Base-by-base conservation (phyloP, 768 basidiomycete species). In the Rhizopogon roseolus region DNA sequence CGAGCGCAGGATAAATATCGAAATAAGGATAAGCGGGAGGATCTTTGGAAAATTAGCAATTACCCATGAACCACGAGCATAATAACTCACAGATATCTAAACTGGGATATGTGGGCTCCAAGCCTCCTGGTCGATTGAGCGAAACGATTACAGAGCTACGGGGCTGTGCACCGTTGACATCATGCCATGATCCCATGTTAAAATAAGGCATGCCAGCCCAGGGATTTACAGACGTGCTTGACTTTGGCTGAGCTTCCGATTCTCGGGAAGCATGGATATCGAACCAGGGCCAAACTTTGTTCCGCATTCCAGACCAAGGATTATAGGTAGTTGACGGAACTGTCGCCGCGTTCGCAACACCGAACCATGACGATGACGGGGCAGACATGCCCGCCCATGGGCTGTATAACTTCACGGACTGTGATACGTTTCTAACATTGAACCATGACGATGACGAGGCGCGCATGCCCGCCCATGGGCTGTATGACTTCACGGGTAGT, bases 11-110 rank as follows among this genome's bases (percentile, higher is more conserved):
- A 62, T 79, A 79, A 22, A 77, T 59, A 50, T 72, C 63, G 37
- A 78, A 65, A 60, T 72, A 54, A 28, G 79, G 77, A 59, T 79
- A 80, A 32, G 65, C 57, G 16, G 66, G 53, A 7, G 67, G 70
- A 55, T 76, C 76, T 76, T 44, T 49, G 66, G 52, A 6, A 61
- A 54, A n/a, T 62, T 52, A 46, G 46, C 13, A 48, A 10, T 22
- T 9, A 16, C 9, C 6, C 45, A 36, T 36, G 16, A n/a, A 9
- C 6, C 22, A 25, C 19, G 9, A 48, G 9, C 22, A 22, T 22
- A 14, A 5, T 38, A 6, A 56, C 70, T 60, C 55, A 71, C 70
- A 69, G 25, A 67, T 64, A 9, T 64, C 60, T 28, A 68, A 44
- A 25, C 58, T 51, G 2, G 71, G 63, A 38, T 69, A 71, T 36